A percentile compares a stretch with the other conserved stretches of the same genome.
Conservation (phyloP, 148 eudicot genomes). For the Cornus florida region DNA sequence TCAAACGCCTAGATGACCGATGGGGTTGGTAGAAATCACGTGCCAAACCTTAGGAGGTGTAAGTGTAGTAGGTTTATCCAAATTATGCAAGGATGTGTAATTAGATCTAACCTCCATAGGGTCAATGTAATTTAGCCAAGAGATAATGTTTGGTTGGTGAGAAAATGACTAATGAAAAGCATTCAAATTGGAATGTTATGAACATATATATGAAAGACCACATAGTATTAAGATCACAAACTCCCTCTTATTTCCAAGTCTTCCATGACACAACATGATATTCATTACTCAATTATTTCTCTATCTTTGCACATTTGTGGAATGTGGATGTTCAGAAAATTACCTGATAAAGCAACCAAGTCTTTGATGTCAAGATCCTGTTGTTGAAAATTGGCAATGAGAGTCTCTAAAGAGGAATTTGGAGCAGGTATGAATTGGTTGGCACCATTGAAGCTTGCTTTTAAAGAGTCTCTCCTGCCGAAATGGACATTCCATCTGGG, state of each 20-base stretch:
- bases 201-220: not conserved
- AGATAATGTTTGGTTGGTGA: not conserved
- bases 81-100: no score
- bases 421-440: conserved; percentile 71
- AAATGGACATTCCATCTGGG: conserved; percentile 64
- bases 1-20: no score
- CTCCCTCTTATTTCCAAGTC: no score
- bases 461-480: conserved; percentile 68
- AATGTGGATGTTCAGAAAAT: not conserved
- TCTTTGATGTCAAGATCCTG: conserved; percentile 64
- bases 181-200: not conserved
- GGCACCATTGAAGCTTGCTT: conserved; percentile 62
- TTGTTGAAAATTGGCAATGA: conserved; percentile 53
- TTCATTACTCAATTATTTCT: not conserved
- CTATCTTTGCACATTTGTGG: not conserved
- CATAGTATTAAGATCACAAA: no score
- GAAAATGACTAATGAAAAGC: not conserved
- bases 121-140: no score
- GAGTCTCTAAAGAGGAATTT: conserved; percentile 49
- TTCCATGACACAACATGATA: no score
- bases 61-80: no score
- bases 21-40: no score
- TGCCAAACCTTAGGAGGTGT: no score
- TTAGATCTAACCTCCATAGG: no score
- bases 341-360: conserved; percentile 77